Evolutionary conservation across 441 rosid species (phyloP).

Genomic region (Hura crepitans): DNA sequence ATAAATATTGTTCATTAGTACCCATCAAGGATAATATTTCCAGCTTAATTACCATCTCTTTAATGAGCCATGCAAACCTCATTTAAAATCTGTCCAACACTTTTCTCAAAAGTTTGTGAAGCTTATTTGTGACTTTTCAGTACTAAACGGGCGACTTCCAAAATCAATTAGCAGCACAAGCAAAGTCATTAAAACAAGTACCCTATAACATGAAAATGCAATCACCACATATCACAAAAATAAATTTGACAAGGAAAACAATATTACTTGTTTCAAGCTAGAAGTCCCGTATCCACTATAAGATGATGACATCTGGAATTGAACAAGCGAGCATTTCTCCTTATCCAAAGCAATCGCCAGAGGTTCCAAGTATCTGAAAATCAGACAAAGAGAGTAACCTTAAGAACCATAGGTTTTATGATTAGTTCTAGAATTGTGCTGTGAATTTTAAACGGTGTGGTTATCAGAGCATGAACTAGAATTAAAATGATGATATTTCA

Average conservation of each 20-base stretch:
- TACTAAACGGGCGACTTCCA: neutral
- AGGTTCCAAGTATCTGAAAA: conserved; percentile 81
- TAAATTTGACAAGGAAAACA: conserved; percentile 5
- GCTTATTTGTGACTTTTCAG: neutral
- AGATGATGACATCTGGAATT: conserved; percentile 77
- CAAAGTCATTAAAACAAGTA: neutral
- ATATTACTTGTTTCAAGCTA: conserved; percentile 76
- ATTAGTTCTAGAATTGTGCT: neutral
- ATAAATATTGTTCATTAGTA: neutral
- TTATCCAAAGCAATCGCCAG: conserved; percentile 84
- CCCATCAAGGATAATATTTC: neutral
- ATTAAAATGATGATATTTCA: conserved; percentile 17
- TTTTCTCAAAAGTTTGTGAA: neutral
- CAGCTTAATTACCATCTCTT: neutral
- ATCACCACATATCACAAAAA: conserved; percentile 8
- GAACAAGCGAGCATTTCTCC: conserved; percentile 96
- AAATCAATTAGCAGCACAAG: neutral
- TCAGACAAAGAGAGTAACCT: conserved; percentile 3
- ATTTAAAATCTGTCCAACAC: neutral
- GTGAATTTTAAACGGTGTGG: neutral
- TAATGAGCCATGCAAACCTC: neutral
- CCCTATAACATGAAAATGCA: neutral
- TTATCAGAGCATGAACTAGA: neutral
- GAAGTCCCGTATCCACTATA: conserved; percentile 86
- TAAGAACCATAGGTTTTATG: neutral